Base-by-base conservation (phyloP, 768 basidiomycete species). In the Tricholoma furcatifolium region DNA sequence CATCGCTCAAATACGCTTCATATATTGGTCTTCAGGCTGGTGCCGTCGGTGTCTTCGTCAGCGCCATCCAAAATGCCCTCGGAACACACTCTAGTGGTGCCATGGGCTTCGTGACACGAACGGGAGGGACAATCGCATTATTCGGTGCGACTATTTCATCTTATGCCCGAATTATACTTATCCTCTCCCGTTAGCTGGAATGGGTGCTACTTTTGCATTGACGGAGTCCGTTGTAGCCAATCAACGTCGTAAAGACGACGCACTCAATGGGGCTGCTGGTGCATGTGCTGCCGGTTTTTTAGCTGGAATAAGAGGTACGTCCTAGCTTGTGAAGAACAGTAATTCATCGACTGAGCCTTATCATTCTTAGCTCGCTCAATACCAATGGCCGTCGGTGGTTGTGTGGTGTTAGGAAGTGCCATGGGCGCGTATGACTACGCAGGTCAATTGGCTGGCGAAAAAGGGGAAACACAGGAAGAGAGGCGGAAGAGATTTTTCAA, bases 251-350 rank as follows among this genome's bases (percentile, higher is more conserved):
- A 84, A 74, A 58, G 78, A 92, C 57, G 95, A 98, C 66, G 76
- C 87, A 38, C 62, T 90, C 55, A 97, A 93, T 62, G 88, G 89
- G 44, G 87, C 87, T 42, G 83, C 83, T 47, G 94, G 90, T 50
- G 94, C 88, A 51, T 96, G 93, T 72, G 93, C 93, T 43, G 93
- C 93, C 47, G 94, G 94, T 42, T 93, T 96, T 72, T 72, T 96
- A 57, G 91, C 91, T 27, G 94, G 94, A 48, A 70, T 95, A 51
- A 80, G 91, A 75, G 80, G 91, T 93, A 62, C 36, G 81, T 71
- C 10, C 20, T 39, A 3, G 20, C 46, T 31, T 41, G 17, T 10
- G 40, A 4, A 10, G 9, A 44, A 31, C 18, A 15, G n/a, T 12
- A 32, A 7, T 15, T 34, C 11, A 24, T 32, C 39, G 12, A 41